Evolutionary conservation across 371 early-diverging fungal genomes (phyloP).

Genomic region (Entomophthora muscae): DNA sequence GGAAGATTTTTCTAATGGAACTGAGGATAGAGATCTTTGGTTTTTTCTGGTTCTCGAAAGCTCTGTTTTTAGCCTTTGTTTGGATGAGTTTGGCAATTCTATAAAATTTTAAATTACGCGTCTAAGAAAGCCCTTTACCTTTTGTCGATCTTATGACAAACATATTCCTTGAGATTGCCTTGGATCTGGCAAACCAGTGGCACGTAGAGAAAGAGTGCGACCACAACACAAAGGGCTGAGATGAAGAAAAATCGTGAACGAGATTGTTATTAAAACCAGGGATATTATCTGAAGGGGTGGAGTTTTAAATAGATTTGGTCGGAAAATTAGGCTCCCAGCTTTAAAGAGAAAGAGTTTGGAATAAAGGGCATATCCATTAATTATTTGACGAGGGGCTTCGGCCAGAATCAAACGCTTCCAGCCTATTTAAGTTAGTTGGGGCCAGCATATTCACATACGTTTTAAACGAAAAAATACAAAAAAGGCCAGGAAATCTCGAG

Average conservation of each 20-base stretch:
- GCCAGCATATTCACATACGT: slow-evolving; percentile 20
- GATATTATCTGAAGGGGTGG: slow-evolving; percentile 13
- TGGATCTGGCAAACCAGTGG: slow-evolving; percentile 59
- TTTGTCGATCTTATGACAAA: slow-evolving; percentile 81
- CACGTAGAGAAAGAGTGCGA: slow-evolving; percentile 54
- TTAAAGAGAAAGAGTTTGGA: slow-evolving; percentile 11
- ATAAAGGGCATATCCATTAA: slow-evolving; percentile 24
- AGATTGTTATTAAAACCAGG: slow-evolving; percentile 33
- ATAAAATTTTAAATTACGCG: not conserved
- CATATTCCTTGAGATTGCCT: slow-evolving; percentile 82
- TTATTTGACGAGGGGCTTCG: slow-evolving; percentile 68
- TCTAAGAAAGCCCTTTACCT: not conserved
- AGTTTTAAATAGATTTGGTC: not conserved
- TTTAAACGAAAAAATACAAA: slow-evolving; percentile 71
- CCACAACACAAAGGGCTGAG: slow-evolving; percentile 27
- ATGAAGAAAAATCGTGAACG: slow-evolving; percentile 43
- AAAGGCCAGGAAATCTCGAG: slow-evolving; percentile 55
- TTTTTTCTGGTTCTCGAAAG: not conserved
- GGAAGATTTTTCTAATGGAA: too few relatives aligned
- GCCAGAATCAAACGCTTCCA: slow-evolving; percentile 77
- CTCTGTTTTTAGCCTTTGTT: not conserved
- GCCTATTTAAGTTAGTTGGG: slow-evolving; percentile 17
- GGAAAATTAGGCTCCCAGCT: not conserved
- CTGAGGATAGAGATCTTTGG: too few relatives aligned
- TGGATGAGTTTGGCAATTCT: not conserved